phyloP scores from a whole-genome alignment of 1,284 basidiomycete species.

The Cronartium quercuum region DNA sequence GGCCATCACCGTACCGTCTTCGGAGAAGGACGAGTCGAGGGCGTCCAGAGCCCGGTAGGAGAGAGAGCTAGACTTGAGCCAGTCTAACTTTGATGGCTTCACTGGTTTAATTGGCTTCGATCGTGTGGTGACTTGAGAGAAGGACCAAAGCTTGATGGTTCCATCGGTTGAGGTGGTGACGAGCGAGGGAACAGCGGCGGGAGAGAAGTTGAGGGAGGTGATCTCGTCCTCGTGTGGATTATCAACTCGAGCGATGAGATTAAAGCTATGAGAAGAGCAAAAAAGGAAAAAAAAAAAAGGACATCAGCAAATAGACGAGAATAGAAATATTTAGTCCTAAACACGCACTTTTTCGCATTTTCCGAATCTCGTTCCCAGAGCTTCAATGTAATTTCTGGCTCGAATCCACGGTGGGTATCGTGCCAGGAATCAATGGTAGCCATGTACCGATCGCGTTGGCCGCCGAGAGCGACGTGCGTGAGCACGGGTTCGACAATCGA shows the following conservation, averaged over 20 bases:
- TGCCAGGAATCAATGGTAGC: conserved; percentile 74
- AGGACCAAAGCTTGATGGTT: conserved; percentile 54
- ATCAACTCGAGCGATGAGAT: conserved; percentile 78
- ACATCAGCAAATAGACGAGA: not conserved
- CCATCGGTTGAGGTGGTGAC: conserved; percentile 52
- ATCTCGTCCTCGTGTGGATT: conserved; percentile 72
- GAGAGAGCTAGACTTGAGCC: conserved; percentile 15
- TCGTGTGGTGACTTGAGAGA: conserved; percentile 46
- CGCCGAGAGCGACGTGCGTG: conserved; percentile 55
- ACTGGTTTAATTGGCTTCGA: not conserved
- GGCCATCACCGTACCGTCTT: not conserved
- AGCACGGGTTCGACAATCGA: conserved; percentile 71
- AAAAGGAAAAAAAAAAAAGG: not conserved
- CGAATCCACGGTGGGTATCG: conserved; percentile 56
- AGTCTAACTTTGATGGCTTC: conserved; percentile 2
- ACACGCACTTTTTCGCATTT: conserved; percentile 41
- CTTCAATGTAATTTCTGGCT: conserved; percentile 71
- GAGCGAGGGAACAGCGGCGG: conserved; percentile 41
- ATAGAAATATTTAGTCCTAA: not conserved
- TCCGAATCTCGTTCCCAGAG: conserved; percentile 74
- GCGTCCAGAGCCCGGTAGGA: conserved; percentile 2
- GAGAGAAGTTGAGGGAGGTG: conserved; percentile 63
- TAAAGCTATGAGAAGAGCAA: conserved; percentile 45
- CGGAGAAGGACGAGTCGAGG: not conserved
- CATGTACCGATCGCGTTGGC: conserved; percentile 57